Conservation (phyloP, 2,329 filamentous ascomycete genomes). For the Pezicula neosporulosa region DNA sequence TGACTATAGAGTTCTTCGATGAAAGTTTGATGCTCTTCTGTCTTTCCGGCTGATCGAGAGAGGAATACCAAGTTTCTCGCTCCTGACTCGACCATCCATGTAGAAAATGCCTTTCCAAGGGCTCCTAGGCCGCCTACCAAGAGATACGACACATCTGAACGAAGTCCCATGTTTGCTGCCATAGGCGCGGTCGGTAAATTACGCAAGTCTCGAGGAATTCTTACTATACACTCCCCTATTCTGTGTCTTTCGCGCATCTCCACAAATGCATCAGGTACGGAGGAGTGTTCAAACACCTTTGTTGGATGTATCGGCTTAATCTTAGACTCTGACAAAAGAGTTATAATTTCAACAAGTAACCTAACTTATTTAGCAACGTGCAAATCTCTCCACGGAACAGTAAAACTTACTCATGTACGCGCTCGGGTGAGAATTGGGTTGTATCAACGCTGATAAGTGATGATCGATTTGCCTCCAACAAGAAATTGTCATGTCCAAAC, state of each 20-base stretch:
- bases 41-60: slow-evolving; percentile 34
- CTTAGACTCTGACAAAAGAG: neutral
- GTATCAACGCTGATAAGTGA: slow-evolving; percentile 20
- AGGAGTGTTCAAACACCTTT: slow-evolving; percentile 4
- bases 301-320: slow-evolving; percentile 14
- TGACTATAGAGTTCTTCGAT: slow-evolving; percentile 12
- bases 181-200: neutral
- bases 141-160: slow-evolving; percentile 29
- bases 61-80: slow-evolving; percentile 34
- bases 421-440: slow-evolving; percentile 1
- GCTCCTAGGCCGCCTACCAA: slow-evolving; percentile 39
- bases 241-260: slow-evolving; percentile 11
- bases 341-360: slow-evolving; percentile 2
- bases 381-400: neutral
- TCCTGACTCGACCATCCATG: slow-evolving; percentile 33
- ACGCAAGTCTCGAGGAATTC: neutral
- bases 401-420: slow-evolving; percentile 3
- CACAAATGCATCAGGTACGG: slow-evolving; percentile 6
- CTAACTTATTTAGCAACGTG: neutral
- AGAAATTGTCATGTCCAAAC: slow-evolving; percentile 14
- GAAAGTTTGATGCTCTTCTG: slow-evolving; percentile 4
- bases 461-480: slow-evolving; percentile 22
- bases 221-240: slow-evolving; percentile 12
- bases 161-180: neutral
- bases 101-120: slow-evolving; percentile 33